A percentile compares a stretch with the other conserved stretches of the same genome.
Evolutionary conservation across 768 basidiomycete species (phyloP).

Genomic region (Paxillus rubicundulus): DNA sequence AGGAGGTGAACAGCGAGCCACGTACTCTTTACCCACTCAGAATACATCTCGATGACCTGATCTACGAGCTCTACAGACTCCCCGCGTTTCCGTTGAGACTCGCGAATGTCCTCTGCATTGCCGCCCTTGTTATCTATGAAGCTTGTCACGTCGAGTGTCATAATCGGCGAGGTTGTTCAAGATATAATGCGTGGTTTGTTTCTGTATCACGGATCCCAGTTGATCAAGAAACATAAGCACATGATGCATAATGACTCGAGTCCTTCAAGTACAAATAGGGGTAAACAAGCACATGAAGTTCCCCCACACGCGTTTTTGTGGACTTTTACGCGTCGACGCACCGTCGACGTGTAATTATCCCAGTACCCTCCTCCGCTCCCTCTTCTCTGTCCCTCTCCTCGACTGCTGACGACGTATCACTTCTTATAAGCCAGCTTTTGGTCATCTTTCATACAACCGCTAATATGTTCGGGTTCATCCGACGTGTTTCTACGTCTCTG

Average conservation of each 20-base stretch:
- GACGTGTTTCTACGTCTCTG: conserved; percentile 68
- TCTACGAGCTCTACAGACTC: conserved; percentile 90
- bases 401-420: not conserved
- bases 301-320: not conserved
- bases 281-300: conserved; percentile 14
- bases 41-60: conserved; percentile 88
- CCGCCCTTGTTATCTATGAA: conserved; percentile 91
- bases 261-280: conserved; percentile 22
- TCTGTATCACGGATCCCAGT: not conserved
- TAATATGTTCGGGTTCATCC: conserved; percentile 62
- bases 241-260: not conserved
- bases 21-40: conserved; percentile 93
- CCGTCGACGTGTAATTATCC: not conserved
- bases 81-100: conserved; percentile 90
- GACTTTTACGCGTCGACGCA: not conserved
- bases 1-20: conserved; percentile 15
- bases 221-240: not conserved
- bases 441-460: not conserved
- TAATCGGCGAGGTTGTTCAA: conserved; percentile 28
- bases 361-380: no score
- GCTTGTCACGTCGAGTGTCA: conserved; percentile 79
- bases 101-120: conserved; percentile 83
- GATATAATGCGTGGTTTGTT: not conserved
- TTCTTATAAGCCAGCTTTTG: not conserved
- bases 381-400: not conserved